Evolutionary conservation across 805 yeast genomes (phyloP), one percentile per base, ranked within the genome.

Genomic region (Suhomyces pyralidae): DNA sequence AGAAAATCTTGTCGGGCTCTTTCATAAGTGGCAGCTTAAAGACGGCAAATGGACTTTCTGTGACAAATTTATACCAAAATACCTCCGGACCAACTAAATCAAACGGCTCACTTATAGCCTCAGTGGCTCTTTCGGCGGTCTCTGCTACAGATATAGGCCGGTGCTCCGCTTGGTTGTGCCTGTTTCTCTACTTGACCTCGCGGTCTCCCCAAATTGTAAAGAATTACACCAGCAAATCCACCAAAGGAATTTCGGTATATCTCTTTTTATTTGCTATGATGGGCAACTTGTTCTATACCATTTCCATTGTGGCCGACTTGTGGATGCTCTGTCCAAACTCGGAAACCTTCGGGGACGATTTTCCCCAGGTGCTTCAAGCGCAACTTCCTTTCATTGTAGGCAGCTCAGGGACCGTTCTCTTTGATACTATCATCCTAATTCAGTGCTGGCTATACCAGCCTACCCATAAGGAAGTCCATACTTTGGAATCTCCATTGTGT

Each of bases 311-410:
- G n/a, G 48, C 62, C 15, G 75, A 71, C 48, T 61, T 72, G 46
- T 66, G 57, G 45, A 51, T 70, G n/a, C 48, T 67, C 25, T 45
- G 10, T 7, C 8, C 32, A 2, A 15, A 26, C 17, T 7, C 8
- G 2, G n/a, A 17, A 6, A 15, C 28, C 10, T 53, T 57, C 25
- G 60, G 55, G 25, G 46, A 47, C 15, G 52, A 56, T 32, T 54
- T 51, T 49, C 46, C 43, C 20, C 46, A 52, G 28, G 59, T 64
- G 3, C 55, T 64, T 25, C 58, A 72, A 57, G 84, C 82, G 46
- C 96, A 91, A 61, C 65, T 90, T 50, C 97, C 97, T 0, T 92
- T 85, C 63, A 76, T 93, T 30, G 62, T 90, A 24, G 97, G 97
- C 1, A 85, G 94, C 58, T 80, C 61, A 1, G 69, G 69, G 7